Conservation (phyloP, 2,329 filamentous ascomycete species). For the Pseudovirgaria hyperparasitica region DNA sequence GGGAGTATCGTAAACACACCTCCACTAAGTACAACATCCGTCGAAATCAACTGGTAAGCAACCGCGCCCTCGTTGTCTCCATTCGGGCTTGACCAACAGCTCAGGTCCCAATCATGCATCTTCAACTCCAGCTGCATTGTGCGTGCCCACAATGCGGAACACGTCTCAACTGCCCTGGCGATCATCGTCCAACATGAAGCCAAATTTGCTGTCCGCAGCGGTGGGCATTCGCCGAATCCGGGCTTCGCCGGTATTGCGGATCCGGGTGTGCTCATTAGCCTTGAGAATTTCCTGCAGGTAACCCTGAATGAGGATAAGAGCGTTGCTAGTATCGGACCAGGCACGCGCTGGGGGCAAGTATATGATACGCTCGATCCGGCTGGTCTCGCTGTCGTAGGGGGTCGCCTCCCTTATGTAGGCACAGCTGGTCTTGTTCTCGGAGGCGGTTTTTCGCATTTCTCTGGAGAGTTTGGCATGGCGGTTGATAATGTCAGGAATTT, state of each 20-base stretch:
- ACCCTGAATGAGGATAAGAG: slow-evolving; percentile 12
- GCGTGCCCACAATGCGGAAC: too few relatives aligned
- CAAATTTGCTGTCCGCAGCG: slow-evolving; percentile 11
- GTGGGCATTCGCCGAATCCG: slow-evolving; percentile 14
- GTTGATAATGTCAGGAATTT: too few relatives aligned
- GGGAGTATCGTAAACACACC: too few relatives aligned
- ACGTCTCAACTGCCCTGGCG: slow-evolving; percentile 1
- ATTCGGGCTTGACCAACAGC: too few relatives aligned
- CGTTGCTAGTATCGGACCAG: slow-evolving; percentile 15
- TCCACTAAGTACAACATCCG: too few relatives aligned
- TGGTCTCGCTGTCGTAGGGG: slow-evolving; percentile 13
- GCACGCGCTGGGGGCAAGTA: slow-evolving; percentile 17
- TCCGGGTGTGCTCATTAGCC: slow-evolving; percentile 11
- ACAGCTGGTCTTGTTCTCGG: slow-evolving; percentile 17
- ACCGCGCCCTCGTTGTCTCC: too few relatives aligned
- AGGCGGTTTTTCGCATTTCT: slow-evolving; percentile 13
- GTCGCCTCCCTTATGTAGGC: slow-evolving; percentile 15
- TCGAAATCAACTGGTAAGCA: too few relatives aligned
- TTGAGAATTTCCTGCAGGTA: slow-evolving; percentile 11
- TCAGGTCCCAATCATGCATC: too few relatives aligned
- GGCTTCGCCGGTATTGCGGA: slow-evolving; percentile 11
- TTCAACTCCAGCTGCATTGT: too few relatives aligned
- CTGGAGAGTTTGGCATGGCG: too few relatives aligned
- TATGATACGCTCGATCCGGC: slow-evolving; percentile 12
- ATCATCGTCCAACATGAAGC: slow-evolving; percentile 1